These are phyloP conservation scores for Globisporangium paddicum DNA, from an alignment of 352 stramenopile genomes.

Conservation along the genomic window DNA sequence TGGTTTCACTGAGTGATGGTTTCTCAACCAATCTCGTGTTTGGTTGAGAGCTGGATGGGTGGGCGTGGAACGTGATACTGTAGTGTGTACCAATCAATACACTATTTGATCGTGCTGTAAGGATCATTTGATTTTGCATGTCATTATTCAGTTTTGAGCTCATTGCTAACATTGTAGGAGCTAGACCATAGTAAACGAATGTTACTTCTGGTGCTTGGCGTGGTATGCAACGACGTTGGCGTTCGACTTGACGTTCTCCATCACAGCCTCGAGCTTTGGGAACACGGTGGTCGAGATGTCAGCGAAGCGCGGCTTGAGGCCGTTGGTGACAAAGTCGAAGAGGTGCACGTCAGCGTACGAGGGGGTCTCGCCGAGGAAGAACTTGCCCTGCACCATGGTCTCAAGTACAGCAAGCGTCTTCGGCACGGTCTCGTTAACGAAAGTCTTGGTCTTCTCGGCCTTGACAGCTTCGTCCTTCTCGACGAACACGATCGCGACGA, in stretches of 20 bases:
- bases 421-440: constrained; percentile 21
- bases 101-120: too few species aligned
- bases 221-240: constrained; percentile 32
- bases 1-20: background rate
- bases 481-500: constrained; percentile 29
- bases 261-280: constrained; percentile 38
- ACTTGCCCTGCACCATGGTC: constrained; percentile 30
- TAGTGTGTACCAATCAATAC: too few species aligned
- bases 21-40: background rate
- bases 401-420: constrained; percentile 17
- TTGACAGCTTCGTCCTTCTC: constrained; percentile 32
- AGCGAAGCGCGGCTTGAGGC: constrained; percentile 12
- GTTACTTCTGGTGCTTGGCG: constrained; percentile 19
- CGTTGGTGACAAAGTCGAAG: constrained; percentile 48
- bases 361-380: constrained; percentile 37
- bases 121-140: too few species aligned
- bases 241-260: constrained; percentile 28
- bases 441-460: constrained; percentile 26
- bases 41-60: background rate
- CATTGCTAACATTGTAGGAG: background rate
- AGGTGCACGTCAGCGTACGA: constrained; percentile 51
- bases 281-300: constrained; percentile 27
- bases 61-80: too few species aligned
- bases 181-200: too few species aligned
- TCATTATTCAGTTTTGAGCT: too few species aligned